Conservation (phyloP, 1,284 basidiomycete genomes). For the Sphagnurus paluster region DNA sequence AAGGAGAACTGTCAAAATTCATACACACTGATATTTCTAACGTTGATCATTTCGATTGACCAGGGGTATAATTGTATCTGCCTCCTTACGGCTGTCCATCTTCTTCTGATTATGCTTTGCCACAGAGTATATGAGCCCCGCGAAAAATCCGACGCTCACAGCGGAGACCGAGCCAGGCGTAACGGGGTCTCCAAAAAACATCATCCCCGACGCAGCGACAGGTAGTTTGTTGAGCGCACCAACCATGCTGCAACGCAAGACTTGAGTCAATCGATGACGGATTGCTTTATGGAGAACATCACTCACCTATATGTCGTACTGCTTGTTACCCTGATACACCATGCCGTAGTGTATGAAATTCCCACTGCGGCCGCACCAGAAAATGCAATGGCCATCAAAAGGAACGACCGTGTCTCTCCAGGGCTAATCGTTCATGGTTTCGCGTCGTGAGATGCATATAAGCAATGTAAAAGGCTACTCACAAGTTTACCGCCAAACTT, state of each 20-base stretch:
- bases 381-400: constrained; percentile 90
- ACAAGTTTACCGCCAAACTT: constrained; percentile 89
- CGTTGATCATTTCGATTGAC: too few species aligned
- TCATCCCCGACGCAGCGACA: constrained; percentile 93
- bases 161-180: constrained; percentile 89
- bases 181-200: constrained; percentile 92
- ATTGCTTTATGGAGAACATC: constrained; percentile 4
- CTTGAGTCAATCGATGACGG: constrained; percentile 9
- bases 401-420: constrained; percentile 72
- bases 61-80: constrained; percentile 59
- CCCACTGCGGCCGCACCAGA: constrained; percentile 97
- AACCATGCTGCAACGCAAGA: constrained; percentile 75
- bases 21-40: too few species aligned
- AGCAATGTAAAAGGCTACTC: constrained; percentile 29
- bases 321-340: constrained; percentile 96
- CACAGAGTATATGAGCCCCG: constrained; percentile 86
- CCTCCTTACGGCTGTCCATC: constrained; percentile 48
- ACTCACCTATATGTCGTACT: constrained; percentile 93
- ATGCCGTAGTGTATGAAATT: constrained; percentile 98
- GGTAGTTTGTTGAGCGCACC: constrained; percentile 99
- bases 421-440: constrained; percentile 55
- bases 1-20: too few species aligned
- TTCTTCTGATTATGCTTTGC: constrained; percentile 90
- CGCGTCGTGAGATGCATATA: neutral
- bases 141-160: constrained; percentile 87